Conservation (phyloP, 2,329 filamentous ascomycete species). For the Arthrobotrys megalospora region DNA sequence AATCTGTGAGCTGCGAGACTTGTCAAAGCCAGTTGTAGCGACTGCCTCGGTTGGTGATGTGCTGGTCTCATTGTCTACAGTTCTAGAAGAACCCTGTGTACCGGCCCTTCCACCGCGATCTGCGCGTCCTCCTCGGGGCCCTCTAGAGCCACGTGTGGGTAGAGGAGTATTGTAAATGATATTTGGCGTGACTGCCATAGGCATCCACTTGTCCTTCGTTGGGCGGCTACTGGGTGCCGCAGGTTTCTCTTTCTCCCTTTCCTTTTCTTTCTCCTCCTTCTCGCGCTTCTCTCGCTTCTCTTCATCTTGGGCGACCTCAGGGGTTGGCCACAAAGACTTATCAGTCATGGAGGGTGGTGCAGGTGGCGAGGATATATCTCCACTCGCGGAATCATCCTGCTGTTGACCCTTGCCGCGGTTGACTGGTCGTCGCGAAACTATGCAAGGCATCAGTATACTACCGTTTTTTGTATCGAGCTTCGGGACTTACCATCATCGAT, state of each 20-base stretch:
- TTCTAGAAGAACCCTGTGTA: constrained; percentile 67
- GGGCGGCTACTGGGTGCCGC: constrained; percentile 71
- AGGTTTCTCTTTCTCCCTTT: constrained; percentile 76
- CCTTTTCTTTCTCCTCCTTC: constrained; percentile 73
- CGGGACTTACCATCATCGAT: constrained; percentile 47
- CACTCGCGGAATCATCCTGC: constrained; percentile 62
- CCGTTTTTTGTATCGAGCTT: neutral
- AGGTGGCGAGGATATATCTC: constrained; percentile 65
- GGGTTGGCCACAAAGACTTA: constrained; percentile 88
- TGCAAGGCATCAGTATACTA: neutral
- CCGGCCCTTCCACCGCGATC: constrained; percentile 71
- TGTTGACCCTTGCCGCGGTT: constrained; percentile 54
- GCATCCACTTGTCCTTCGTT: constrained; percentile 87
- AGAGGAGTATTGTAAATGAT: constrained; percentile 90
- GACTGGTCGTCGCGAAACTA: constrained; percentile 38
- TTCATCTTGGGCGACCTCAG: constrained; percentile 82
- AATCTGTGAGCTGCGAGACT: constrained; percentile 42
- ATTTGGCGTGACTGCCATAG: constrained; percentile 84
- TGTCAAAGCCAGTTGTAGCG: constrained; percentile 31
- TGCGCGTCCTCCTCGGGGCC: constrained; percentile 73
- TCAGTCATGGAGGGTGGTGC: constrained; percentile 80
- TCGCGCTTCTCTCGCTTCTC: constrained; percentile 77
- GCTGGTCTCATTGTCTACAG: constrained; percentile 65
- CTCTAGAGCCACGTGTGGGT: constrained; percentile 69
- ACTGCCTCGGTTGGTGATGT: constrained; percentile 40